Evolutionary conservation across 495 filamentous ascomycete species (phyloP).

Genomic region (Penicillium cosmopolitanum): DNA sequence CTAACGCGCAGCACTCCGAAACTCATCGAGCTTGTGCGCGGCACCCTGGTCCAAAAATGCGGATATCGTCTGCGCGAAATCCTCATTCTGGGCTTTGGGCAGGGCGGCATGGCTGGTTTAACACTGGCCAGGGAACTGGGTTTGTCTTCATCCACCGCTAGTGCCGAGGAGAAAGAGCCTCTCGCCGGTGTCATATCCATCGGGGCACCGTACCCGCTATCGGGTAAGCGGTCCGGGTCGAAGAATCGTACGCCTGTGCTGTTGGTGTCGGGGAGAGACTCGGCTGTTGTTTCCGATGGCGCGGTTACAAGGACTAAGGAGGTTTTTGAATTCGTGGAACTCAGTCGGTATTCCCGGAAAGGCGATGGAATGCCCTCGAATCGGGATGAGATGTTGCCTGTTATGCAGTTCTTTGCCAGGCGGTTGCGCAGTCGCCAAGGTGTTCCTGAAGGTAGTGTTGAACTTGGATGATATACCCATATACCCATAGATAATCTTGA

Average conservation of each 20-base stretch:
- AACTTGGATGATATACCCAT: slow-evolving; percentile 42
- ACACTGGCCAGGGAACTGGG: slow-evolving; percentile 51
- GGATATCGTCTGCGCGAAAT: slow-evolving; percentile 72
- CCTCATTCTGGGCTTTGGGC: slow-evolving; percentile 81
- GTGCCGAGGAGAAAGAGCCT: slow-evolving; percentile 29
- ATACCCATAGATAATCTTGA: slow-evolving; percentile 3
- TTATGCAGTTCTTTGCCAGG: slow-evolving; percentile 91
- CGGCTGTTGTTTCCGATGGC: slow-evolving; percentile 62
- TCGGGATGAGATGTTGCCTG: slow-evolving; percentile 85
- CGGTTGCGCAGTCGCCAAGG: slow-evolving; percentile 68
- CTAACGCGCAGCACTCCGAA: slow-evolving; percentile 59
- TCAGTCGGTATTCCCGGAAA: slow-evolving; percentile 71
- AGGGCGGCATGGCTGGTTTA: slow-evolving; percentile 82
- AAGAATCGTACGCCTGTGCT: slow-evolving; percentile 73
- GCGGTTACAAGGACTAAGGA: slow-evolving; percentile 64
- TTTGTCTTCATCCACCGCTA: slow-evolving; percentile 18
- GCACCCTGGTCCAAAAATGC: slow-evolving; percentile 65
- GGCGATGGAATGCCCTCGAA: slow-evolving; percentile 84
- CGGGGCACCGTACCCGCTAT: slow-evolving; percentile 69
- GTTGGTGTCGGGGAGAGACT: slow-evolving; percentile 67
- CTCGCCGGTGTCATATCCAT: slow-evolving; percentile 73
- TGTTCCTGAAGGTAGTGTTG: slow-evolving; percentile 62
- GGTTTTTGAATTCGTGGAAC: slow-evolving; percentile 72
- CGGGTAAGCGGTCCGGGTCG: slow-evolving; percentile 39
- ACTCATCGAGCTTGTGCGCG: slow-evolving; percentile 61